Conservation (phyloP, 1,284 basidiomycete genomes). For the Tetrapyrgos nigripes region DNA sequence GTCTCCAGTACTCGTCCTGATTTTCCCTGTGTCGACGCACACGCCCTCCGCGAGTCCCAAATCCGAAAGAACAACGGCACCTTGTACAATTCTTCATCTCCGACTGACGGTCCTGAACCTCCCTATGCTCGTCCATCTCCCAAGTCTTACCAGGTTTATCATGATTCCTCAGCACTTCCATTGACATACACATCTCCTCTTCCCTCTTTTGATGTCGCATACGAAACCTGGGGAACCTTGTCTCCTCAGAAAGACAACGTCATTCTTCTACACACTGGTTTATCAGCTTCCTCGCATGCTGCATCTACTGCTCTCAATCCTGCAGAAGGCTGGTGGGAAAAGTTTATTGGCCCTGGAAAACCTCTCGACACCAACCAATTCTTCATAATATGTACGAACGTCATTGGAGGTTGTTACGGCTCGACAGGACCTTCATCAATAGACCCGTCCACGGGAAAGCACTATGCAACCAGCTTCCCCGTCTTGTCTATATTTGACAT, state of each 20-base stretch:
- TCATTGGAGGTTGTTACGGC: conserved; percentile 97
- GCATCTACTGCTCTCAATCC: conserved; percentile 84
- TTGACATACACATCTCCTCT: conserved; percentile 81
- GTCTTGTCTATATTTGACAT: conserved; percentile 96
- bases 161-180: conserved; percentile 65
- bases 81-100: conserved; percentile 21
- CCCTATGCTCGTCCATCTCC: conserved; percentile 80
- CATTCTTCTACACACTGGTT: conserved; percentile 96
- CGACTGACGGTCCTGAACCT: conserved; percentile 67
- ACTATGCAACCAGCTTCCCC: conserved; percentile 93
- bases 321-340: conserved; percentile 96
- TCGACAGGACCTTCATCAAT: conserved; percentile 92
- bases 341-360: conserved; percentile 95
- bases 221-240: conserved; percentile 97
- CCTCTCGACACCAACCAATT: conserved; percentile 93
- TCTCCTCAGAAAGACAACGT: conserved; percentile 84
- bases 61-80: conserved; percentile 34
- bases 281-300: conserved; percentile 96
- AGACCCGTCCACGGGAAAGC: conserved; percentile 69
- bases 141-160: conserved; percentile 70
- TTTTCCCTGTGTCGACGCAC: conserved; percentile 82
- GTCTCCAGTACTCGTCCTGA: conserved; percentile 40
- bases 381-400: conserved; percentile 97
- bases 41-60: conserved; percentile 67
- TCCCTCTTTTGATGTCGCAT: conserved; percentile 87